phyloP scores from a whole-genome alignment of 768 basidiomycete genomes.

The Tulasnella sp. region DNA sequence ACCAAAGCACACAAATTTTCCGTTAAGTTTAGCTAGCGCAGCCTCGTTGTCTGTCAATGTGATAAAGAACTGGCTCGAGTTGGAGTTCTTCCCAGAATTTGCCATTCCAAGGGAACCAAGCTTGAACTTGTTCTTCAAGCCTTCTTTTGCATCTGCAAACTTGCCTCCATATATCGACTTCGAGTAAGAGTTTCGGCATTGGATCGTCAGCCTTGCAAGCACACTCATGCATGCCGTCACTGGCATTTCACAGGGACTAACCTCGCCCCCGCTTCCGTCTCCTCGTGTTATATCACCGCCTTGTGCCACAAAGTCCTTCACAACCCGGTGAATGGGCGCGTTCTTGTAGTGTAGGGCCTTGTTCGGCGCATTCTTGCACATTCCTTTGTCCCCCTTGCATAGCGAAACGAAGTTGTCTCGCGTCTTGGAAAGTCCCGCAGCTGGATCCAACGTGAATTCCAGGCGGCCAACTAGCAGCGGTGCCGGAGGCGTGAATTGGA shows the following conservation, averaged over 20 bases:
- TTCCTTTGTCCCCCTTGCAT: conserved; percentile 52
- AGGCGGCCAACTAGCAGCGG: conserved; percentile 51
- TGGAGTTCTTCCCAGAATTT: conserved; percentile 54
- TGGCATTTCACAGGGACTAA: conserved; percentile 43
- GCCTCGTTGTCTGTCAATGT: conserved; percentile 51
- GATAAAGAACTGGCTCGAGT: conserved; percentile 54
- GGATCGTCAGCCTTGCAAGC: conserved; percentile 24
- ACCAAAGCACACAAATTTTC: conserved; percentile 56
- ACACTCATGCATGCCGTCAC: neutral
- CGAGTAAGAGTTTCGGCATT: conserved; percentile 33
- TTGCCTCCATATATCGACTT: conserved; percentile 55
- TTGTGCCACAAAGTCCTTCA: conserved; percentile 56
- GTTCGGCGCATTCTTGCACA: conserved; percentile 53
- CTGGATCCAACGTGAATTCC: conserved; percentile 48
- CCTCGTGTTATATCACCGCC: conserved; percentile 59
- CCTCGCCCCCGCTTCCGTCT: conserved; percentile 61
- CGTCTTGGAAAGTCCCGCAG: conserved; percentile 52
- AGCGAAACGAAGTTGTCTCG: conserved; percentile 55
- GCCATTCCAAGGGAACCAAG: conserved; percentile 58
- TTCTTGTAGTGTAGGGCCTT: conserved; percentile 52
- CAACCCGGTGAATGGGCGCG: conserved; percentile 53
- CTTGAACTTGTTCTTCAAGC: conserved; percentile 49
- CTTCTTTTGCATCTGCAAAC: conserved; percentile 58
- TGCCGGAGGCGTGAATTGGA: conserved; percentile 46
- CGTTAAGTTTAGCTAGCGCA: conserved; percentile 53